Conservation (phyloP, 495 filamentous ascomycete species). For the Tuber calosporum region DNA sequence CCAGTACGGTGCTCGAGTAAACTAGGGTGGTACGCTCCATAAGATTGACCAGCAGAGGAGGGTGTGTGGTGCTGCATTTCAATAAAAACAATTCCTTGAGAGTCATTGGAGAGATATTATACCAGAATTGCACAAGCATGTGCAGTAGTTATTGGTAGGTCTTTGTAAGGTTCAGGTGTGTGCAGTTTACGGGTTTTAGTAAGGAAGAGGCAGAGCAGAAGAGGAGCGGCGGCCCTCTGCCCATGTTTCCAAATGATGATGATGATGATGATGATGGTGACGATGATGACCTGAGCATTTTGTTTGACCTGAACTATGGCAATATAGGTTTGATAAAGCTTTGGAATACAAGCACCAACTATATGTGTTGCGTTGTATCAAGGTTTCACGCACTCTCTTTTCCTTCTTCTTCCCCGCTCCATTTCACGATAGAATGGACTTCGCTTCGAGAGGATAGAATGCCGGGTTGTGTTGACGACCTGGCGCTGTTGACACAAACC, state of each 20-base stretch:
- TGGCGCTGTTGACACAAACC: not conserved
- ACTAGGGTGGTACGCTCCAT: not conserved
- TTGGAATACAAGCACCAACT: not conserved
- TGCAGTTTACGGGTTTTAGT: not conserved
- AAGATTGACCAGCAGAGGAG: not conserved
- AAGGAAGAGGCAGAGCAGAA: not conserved
- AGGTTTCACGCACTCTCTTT: not conserved
- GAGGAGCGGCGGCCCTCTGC: not conserved
- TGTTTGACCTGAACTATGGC: not conserved
- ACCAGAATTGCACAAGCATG: not conserved
- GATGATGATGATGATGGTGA: too few relatives aligned
- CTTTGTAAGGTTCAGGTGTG: not conserved
- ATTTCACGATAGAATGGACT: not conserved
- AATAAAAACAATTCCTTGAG: not conserved
- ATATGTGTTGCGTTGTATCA: not conserved
- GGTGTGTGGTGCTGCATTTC: not conserved
- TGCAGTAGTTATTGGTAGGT: not conserved
- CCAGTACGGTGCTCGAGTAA: too few relatives aligned
- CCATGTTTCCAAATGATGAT: not conserved
- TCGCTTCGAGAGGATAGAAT: not conserved
- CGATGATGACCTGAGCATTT: not conserved
- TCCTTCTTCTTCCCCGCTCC: not conserved
- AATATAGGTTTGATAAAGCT: not conserved
- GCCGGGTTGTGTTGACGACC: not conserved
- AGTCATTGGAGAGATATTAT: not conserved